A percentile compares a stretch with the other conserved stretches of the same genome.
Conservation (phyloP, 169 alveolate species). For the Plasmodium blacklocki region DNA sequence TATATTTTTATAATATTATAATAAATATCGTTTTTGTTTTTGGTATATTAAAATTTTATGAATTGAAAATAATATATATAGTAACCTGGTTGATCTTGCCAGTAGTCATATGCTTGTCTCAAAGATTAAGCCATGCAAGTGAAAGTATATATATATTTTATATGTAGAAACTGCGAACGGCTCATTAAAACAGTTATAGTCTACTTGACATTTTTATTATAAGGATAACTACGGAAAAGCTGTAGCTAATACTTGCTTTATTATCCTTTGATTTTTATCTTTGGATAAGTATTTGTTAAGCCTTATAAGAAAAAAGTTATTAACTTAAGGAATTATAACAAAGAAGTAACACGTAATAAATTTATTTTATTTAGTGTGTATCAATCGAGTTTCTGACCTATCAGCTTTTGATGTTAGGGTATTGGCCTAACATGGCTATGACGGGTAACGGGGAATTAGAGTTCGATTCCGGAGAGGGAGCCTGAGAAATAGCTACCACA, state of each 20-base stretch:
- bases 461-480: conserved; percentile 98
- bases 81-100: conserved; percentile 98
- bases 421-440: conserved; percentile 95
- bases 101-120: conserved; percentile 97
- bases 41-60: background rate
- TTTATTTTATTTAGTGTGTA: conserved; percentile 58
- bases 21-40: background rate
- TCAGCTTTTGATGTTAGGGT: conserved; percentile 92
- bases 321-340: conserved; percentile 72
- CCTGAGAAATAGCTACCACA: conserved; percentile 97
- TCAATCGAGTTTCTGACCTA: conserved; percentile 79
- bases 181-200: conserved; percentile 87
- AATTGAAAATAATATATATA: conserved; percentile 51
- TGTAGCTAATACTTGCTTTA: conserved; percentile 77
- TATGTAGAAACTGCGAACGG: conserved; percentile 87
- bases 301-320: conserved; percentile 35
- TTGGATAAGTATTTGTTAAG: conserved; percentile 46
- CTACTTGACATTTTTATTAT: conserved; percentile 71
- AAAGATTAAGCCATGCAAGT: conserved; percentile 96
- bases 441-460: conserved; percentile 97
- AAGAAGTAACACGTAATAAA: conserved; percentile 76
- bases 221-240: conserved; percentile 79
- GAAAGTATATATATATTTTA: conserved; percentile 84
- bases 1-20: no score
- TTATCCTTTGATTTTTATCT: background rate